phyloP scores from a whole-genome alignment of 2,329 filamentous ascomycete genomes.

The Aspergillus transmontanensis region DNA sequence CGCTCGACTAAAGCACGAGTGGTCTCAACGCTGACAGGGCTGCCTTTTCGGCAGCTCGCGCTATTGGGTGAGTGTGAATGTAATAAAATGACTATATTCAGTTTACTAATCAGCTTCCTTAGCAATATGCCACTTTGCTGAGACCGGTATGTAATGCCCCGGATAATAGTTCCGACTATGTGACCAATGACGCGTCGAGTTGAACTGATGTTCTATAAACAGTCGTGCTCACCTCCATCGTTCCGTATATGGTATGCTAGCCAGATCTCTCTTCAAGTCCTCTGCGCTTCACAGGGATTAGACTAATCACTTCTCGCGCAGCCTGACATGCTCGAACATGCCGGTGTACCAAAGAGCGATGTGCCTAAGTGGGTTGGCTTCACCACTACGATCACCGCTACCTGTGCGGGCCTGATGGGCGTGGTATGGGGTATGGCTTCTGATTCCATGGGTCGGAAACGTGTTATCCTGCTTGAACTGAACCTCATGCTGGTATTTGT shows the following conservation, averaged over 20 bases:
- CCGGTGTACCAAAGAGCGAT: slow-evolving; percentile 66
- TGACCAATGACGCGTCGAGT: not conserved
- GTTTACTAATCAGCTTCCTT: not conserved
- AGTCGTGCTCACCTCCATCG: slow-evolving; percentile 68
- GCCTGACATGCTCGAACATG: slow-evolving; percentile 81
- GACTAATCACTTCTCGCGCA: slow-evolving; percentile 38
- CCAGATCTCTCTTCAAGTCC: not conserved
- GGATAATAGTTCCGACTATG: too few species aligned
- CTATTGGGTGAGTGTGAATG: slow-evolving; percentile 67
- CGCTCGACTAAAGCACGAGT: not conserved
- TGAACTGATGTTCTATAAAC: not conserved
- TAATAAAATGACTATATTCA: too few species aligned
- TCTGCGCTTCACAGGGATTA: not conserved
- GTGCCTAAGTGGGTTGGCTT: slow-evolving; percentile 79
- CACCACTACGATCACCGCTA: slow-evolving; percentile 71
- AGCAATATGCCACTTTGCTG: slow-evolving; percentile 79
- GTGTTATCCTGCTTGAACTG: slow-evolving; percentile 74
- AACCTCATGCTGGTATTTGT: slow-evolving; percentile 79
- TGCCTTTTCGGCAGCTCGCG: slow-evolving; percentile 74
- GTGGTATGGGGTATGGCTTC: slow-evolving; percentile 76
- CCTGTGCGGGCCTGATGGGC: slow-evolving; percentile 72
- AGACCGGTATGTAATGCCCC: slow-evolving; percentile 54
- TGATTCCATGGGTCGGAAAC: slow-evolving; percentile 80
- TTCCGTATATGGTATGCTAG: slow-evolving; percentile 56
- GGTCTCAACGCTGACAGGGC: slow-evolving; percentile 52